Evolutionary conservation across 768 basidiomycete species (phyloP), one percentile per base, ranked within the genome.

Genomic region (Boletus patriciae): DNA sequence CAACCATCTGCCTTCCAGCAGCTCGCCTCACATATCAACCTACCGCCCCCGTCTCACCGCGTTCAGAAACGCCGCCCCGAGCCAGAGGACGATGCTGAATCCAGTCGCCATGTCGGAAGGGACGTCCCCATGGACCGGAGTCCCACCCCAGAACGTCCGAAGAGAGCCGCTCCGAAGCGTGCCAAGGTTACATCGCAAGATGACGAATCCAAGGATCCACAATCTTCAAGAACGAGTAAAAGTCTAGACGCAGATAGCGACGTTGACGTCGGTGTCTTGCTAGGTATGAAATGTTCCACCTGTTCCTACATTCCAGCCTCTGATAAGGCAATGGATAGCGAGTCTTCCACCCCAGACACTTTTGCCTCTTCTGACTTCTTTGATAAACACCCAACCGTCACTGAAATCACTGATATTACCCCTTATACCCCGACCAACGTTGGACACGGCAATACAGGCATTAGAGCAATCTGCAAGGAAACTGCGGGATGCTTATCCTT

Each of bases 71-170:
- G 91, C 59, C 76, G 86, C 40, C 77, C 80, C 57, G 90, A 92
- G 51, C 69, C 74, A 2, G 90, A 92, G 19, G 88, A 90, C n/a
- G 85, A 88, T 29, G 67, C 73, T 4, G 81, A 83, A 54, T 71
- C 73, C 25, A 72, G 62, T 50, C 73, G 61, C 44, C 66, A 55
- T 49, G 61, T 44, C 6, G 65, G 68, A 27, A 72, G 81, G 55
- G 90, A 91, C 62, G 81, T 88, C 50, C 79, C 84, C 16, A 93
- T 93, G 91, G 91, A 92, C 70, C 80, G 88, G 58, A 91, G 90
- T 61, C 90, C 91, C 9, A 91, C 91, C 3, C 88, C 90, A 16
- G 91, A 94, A 70, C 80, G 88, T 43, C 83, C 81, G 36, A 90
- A 85, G 72, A 83, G 86, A 63, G 79, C 80, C 6, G 77, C 83